phyloP scores from a whole-genome alignment of 495 filamentous ascomycete genomes.

The Xylaria venustula region DNA sequence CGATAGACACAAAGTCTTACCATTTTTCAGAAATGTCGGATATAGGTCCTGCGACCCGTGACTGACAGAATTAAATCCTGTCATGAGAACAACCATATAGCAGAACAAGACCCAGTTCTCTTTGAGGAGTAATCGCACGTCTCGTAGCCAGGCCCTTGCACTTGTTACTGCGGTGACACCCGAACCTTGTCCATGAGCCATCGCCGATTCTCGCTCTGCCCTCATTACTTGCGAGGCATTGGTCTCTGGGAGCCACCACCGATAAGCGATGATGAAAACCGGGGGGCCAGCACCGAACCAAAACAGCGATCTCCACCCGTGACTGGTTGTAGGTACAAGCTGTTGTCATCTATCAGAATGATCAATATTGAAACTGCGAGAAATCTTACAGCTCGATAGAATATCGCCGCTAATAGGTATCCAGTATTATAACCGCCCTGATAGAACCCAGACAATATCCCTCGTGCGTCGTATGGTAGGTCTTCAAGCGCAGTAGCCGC shows the following conservation, averaged over 20 bases:
- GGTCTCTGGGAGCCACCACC: slow-evolving; percentile 75
- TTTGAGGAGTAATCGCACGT: slow-evolving; percentile 68
- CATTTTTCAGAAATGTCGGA: slow-evolving; percentile 73
- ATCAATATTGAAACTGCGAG: neutral
- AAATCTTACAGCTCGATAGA: slow-evolving; percentile 52
- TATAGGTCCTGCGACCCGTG: slow-evolving; percentile 88
- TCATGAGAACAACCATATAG: slow-evolving; percentile 78
- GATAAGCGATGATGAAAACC: slow-evolving; percentile 71
- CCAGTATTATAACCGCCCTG: slow-evolving; percentile 85
- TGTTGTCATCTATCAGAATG: neutral
- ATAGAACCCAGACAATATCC: slow-evolving; percentile 71
- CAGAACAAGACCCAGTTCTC: slow-evolving; percentile 71
- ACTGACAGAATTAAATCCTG: slow-evolving; percentile 85
- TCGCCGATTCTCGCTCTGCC: slow-evolving; percentile 34
- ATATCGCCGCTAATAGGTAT: slow-evolving; percentile 72
- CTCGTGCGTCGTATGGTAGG: slow-evolving; percentile 67
- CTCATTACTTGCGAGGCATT: slow-evolving; percentile 28
- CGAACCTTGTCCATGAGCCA: slow-evolving; percentile 55
- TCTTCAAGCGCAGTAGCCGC: slow-evolving; percentile 81
- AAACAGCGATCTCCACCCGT: slow-evolving; percentile 73
- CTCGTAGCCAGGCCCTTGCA: slow-evolving; percentile 59
- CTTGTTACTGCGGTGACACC: slow-evolving; percentile 46
- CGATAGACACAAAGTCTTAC: neutral
- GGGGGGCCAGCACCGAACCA: slow-evolving; percentile 81
- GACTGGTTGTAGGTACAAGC: slow-evolving; percentile 64